Base-by-base conservation (phyloP, 805 yeast species). In the Trichomonascus vanleenenianus region DNA sequence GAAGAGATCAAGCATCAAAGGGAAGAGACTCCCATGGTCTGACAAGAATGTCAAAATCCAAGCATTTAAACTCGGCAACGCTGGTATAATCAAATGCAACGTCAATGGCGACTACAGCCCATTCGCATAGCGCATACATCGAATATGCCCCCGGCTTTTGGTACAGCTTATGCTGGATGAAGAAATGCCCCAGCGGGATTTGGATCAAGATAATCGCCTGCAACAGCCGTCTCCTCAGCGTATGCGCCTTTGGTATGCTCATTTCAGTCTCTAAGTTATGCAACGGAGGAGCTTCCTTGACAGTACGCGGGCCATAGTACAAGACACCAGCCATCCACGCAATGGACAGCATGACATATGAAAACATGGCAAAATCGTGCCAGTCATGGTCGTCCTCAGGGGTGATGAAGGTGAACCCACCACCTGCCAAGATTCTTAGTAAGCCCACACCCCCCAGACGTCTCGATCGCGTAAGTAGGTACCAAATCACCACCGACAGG, bases 381-480 rank as follows among this genome's bases (percentile, higher is more conserved):
- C 39, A 14, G 18, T 30, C 31, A 12, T 49, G 38, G 39, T 48
- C 51, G 34, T 54, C 59, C 15, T 14, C 79, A 2, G 87, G 81
- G 0, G 96, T 84, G 49, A 87, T 82, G 59, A 83, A 87, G 3
- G 83, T 88, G 86, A 89, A 82, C 3, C 93, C 93, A 57, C 91
- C 89, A 56, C 91, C 83, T 0, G 89, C 77, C 34, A 83, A 72
- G 0, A 93, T 83, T 64, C 94, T 73, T 1, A 78, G 39, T 2
- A 80, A 46, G 15, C 95, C 95, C 50, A 19, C 72, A 75, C 40
- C 68, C 51, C 38, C 33, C 15, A 44, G 38, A 2, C 15, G 7
- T n/a, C 34, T 38, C 3, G 18, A 16, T 5, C 32, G 18, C 4
- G 50, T 44, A 19, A 42, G 38, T 10, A 51, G 20, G 19, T 22